Evolutionary conservation across 225 moss, liverwort and hornwort species (phyloP).

Genomic region (Bryum argenteum): DNA sequence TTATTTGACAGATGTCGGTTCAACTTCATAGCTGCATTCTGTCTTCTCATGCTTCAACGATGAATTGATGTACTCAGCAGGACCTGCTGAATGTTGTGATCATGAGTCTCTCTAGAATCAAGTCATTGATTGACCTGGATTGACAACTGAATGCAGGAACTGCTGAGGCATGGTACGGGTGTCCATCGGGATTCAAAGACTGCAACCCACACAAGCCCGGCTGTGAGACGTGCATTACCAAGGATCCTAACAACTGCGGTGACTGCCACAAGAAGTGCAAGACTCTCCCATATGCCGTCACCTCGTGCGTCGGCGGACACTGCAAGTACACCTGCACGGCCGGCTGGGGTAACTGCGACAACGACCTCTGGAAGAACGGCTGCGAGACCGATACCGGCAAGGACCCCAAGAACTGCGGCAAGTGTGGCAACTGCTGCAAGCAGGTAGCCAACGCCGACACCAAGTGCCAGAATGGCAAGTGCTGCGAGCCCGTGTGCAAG

Average conservation of each 20-base stretch:
- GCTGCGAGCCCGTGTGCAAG: constrained; percentile 10
- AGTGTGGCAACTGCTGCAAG: background rate
- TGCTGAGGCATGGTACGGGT: background rate
- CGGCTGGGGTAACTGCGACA: constrained; percentile 16
- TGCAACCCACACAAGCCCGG: background rate
- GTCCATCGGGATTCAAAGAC: background rate
- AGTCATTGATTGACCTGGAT: too few relatives aligned
- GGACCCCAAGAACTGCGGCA: constrained; percentile 23
- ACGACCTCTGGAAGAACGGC: background rate
- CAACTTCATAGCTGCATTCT: too few relatives aligned
- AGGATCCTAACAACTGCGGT: constrained; percentile 11
- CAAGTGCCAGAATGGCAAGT: constrained; percentile 2
- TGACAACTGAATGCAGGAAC: background rate
- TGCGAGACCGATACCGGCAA: constrained; percentile 14
- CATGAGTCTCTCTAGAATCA: too few relatives aligned
- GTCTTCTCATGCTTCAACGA: too few relatives aligned
- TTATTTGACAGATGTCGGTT: too few relatives aligned
- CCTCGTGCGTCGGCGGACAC: background rate
- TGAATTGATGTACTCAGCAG: too few relatives aligned
- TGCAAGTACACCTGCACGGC: constrained; percentile 1
- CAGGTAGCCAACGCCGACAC: background rate
- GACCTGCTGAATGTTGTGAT: background rate
- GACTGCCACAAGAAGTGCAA: background rate
- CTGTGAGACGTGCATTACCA: background rate
- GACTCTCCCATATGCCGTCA: background rate